These are phyloP conservation scores for Linnemannia schmuckeri DNA, from an alignment of 192 early-diverging fungal genomes.

Conservation along the genomic window DNA sequence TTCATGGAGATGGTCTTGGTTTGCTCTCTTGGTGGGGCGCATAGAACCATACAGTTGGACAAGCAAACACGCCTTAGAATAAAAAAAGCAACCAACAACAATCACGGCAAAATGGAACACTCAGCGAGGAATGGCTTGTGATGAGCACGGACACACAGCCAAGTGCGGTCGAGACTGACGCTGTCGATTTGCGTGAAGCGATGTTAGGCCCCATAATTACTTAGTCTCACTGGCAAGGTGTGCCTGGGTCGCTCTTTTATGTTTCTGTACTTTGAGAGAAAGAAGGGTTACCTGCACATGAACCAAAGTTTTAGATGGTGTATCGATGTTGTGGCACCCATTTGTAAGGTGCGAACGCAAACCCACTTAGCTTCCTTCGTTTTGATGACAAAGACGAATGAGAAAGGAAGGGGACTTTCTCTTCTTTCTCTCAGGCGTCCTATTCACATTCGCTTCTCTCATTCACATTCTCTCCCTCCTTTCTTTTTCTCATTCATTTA, in stretches of 20 bases:
- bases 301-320: too few species aligned
- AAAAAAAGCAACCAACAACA: neutral
- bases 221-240: neutral
- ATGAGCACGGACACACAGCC: neutral
- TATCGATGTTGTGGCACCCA: too few species aligned
- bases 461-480: neutral
- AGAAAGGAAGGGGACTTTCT: too few species aligned
- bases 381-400: too few species aligned
- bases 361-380: too few species aligned
- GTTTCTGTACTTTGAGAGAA: neutral
- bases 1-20: slow-evolving; percentile 78
- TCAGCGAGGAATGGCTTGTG: neutral
- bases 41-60: neutral
- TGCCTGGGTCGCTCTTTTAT: neutral
- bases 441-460: neutral
- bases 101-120: neutral
- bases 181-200: too few species aligned
- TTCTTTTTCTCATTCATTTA: neutral
- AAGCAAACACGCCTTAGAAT: neutral
- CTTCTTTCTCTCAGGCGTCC: neutral
- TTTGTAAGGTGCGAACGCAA: too few species aligned
- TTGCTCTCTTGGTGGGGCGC: slow-evolving; percentile 78
- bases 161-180: neutral
- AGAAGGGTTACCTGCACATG: too few species aligned
- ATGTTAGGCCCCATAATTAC: too few species aligned